Evolutionary conservation across 345 rosid genomes (phyloP).

Genomic region (Gossypium bickii): DNA sequence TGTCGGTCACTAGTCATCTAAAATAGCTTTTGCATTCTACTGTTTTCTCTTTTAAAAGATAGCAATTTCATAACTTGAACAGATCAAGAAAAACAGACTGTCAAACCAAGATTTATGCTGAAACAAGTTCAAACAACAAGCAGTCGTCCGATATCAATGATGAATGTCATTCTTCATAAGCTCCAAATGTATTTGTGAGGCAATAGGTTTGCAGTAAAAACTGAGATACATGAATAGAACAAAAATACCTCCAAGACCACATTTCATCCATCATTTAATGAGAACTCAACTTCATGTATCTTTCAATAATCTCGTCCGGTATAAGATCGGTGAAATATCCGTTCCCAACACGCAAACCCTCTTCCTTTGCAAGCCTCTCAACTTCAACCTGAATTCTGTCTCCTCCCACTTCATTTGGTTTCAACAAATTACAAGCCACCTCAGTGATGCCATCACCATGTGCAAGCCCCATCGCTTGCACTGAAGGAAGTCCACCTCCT

Average conservation of each 20-base stretch:
- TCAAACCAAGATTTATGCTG: neutral
- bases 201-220: neutral
- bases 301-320: slow-evolving; percentile 51
- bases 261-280: slow-evolving; percentile 12
- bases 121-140: neutral
- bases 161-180: neutral
- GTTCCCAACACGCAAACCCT: slow-evolving; percentile 56
- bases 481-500: slow-evolving; percentile 80
- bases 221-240: neutral
- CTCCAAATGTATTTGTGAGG: neutral
- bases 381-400: slow-evolving; percentile 66
- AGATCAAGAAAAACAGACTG: neutral
- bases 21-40: too few relatives aligned
- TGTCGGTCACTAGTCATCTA: too few relatives aligned
- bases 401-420: slow-evolving; percentile 69
- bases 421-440: slow-evolving; percentile 86
- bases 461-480: slow-evolving; percentile 89
- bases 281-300: slow-evolving; percentile 35
- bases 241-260: neutral
- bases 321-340: slow-evolving; percentile 80
- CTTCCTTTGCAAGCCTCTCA: slow-evolving; percentile 55
- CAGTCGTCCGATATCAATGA: neutral
- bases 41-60: too few relatives aligned
- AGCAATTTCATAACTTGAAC: neutral
- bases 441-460: slow-evolving; percentile 59